Evolutionary conservation across 352 stramenopile species (phyloP).

Genomic region (Phytophthora idaei): DNA sequence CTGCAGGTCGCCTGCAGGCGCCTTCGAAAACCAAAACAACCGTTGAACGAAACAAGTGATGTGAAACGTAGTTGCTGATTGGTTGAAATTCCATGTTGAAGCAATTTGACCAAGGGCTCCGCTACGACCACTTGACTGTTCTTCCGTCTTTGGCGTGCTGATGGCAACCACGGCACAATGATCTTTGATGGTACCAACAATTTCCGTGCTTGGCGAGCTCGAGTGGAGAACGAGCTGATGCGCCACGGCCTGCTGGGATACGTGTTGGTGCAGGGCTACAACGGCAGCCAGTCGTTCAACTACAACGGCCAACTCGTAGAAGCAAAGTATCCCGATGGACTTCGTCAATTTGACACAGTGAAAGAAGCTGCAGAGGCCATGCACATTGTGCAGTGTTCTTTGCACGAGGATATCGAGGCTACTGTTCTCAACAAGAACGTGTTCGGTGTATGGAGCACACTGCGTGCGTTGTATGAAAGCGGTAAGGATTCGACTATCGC

Average conservation of each 20-base stretch:
- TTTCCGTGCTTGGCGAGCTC: not conserved
- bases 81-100: not conserved
- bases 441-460: conserved; percentile 32
- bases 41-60: too few species aligned
- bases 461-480: conserved; percentile 26
- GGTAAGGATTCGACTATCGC: conserved; percentile 6
- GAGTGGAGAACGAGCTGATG: not conserved
- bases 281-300: conserved; percentile 15
- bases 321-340: conserved; percentile 1
- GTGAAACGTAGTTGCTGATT: not conserved
- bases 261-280: conserved; percentile 14
- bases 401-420: conserved; percentile 27
- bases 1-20: not conserved
- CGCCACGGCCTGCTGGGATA: conserved; percentile 2
- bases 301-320: conserved; percentile 1
- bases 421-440: conserved; percentile 35
- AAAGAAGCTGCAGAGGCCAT: conserved; percentile 1
- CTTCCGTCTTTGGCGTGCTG: not conserved
- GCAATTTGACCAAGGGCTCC: not conserved
- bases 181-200: not conserved
- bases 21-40: not conserved
- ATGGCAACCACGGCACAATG: not conserved
- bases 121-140: too few species aligned
- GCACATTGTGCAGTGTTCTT: conserved; percentile 2
- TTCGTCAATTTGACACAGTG: not conserved